Percentiles rank a stretch among this genome's conserved stretches.
phyloP scores from a whole-genome alignment of 2,329 filamentous ascomycete species.

The Trichoderma simmonsii region DNA sequence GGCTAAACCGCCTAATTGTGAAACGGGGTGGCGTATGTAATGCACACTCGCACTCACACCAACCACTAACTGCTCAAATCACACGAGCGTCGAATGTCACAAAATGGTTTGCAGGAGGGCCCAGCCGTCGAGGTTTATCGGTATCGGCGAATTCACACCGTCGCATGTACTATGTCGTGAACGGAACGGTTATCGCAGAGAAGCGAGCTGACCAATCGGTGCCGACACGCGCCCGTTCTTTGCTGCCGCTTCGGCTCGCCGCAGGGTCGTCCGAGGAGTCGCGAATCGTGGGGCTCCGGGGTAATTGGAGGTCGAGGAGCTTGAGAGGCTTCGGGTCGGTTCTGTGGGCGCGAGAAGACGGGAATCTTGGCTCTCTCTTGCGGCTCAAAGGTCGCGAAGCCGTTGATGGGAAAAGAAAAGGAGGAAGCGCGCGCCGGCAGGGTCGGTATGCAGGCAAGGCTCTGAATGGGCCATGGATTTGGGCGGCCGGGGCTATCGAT shows the following conservation, averaged over 20 bases:
- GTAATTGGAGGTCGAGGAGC: background rate
- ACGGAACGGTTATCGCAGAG: background rate
- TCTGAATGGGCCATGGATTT: background rate
- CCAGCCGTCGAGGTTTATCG: background rate
- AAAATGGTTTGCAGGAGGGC: background rate
- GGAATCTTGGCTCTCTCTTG: background rate
- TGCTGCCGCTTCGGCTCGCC: background rate
- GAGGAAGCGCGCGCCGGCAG: conserved; percentile 16
- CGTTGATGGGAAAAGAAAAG: background rate
- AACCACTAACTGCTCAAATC: background rate
- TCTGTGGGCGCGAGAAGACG: background rate
- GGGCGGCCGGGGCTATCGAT: conserved; percentile 18
- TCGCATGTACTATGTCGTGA: background rate
- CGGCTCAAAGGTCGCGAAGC: background rate
- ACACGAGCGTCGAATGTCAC: background rate
- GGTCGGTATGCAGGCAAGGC: conserved; percentile 16
- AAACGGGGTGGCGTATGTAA: background rate
- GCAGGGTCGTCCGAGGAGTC: background rate
- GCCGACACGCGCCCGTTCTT: background rate
- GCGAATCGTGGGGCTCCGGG: background rate
- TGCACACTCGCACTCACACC: background rate
- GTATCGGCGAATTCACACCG: background rate
- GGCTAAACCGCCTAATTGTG: background rate
- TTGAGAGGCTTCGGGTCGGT: background rate
- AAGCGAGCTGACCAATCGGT: conserved; percentile 11